These are phyloP conservation scores for Didymella segeticola DNA, from an alignment of 2,329 filamentous ascomycete genomes.

Conservation along the genomic window DNA sequence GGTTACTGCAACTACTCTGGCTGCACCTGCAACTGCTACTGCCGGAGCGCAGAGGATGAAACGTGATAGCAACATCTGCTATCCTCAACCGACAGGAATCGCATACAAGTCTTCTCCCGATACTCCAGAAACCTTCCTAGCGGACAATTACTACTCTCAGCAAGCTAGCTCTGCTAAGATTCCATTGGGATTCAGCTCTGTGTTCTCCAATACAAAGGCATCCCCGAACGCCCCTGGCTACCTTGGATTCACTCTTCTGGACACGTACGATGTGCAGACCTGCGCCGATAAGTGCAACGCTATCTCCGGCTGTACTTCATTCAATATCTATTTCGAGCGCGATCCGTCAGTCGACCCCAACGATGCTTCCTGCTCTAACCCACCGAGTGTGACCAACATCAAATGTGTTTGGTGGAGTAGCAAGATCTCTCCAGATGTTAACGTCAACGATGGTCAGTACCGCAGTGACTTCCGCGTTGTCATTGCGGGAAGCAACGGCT, in stretches of 20 bases:
- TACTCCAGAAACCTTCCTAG: background rate
- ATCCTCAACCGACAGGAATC: background rate
- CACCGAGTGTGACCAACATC: conserved; percentile 30
- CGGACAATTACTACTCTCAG: background rate
- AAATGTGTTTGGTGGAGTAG: conserved; percentile 37
- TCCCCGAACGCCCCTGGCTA: conserved; percentile 2
- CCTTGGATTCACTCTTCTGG: background rate
- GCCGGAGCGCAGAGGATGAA: background rate
- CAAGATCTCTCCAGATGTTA: conserved; percentile 26
- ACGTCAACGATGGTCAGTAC: conserved; percentile 35
- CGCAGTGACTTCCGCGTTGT: conserved; percentile 26
- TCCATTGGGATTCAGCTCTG: background rate
- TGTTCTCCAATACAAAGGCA: background rate
- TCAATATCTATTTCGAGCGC: conserved; percentile 34
- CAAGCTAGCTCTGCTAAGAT: background rate
- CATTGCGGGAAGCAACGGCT: conserved; percentile 30
- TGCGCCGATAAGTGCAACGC: conserved; percentile 19
- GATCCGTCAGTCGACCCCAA: conserved; percentile 18
- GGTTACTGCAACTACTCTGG: conserved; percentile 2
- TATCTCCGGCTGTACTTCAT: conserved; percentile 6
- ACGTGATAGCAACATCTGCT: background rate
- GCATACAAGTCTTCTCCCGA: background rate
- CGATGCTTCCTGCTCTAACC: conserved; percentile 19
- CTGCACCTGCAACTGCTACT: background rate
- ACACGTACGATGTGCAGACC: conserved; percentile 3